Percentiles rank a stretch among this genome's conserved stretches.
Conservation (phyloP, 306 rosid genomes). For the Gastrolobium villosum region DNA sequence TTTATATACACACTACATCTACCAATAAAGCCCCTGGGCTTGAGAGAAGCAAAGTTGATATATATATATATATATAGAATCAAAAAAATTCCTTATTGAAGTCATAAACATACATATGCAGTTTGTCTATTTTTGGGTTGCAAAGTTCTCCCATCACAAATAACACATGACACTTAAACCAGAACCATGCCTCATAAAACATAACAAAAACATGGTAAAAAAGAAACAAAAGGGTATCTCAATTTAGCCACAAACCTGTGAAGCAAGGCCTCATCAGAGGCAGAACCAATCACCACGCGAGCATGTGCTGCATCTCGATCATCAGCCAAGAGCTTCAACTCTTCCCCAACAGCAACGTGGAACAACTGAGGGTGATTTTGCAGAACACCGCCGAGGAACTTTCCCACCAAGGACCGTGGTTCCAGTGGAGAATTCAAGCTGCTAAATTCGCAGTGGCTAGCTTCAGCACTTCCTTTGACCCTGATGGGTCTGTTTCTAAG, state of each 20-base stretch:
- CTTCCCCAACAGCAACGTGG: slow-evolving; percentile 75
- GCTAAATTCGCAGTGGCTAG: slow-evolving; percentile 55
- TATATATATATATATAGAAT: too few species aligned
- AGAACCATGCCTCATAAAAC: background rate
- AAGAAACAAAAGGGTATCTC: background rate
- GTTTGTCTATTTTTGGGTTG: background rate
- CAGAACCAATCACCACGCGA: slow-evolving; percentile 62
- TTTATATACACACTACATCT: too few species aligned
- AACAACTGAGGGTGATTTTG: slow-evolving; percentile 90
- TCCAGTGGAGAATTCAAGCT: slow-evolving; percentile 80
- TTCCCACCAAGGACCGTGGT: slow-evolving; percentile 71
- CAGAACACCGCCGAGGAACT: slow-evolving; percentile 68
- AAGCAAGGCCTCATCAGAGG: slow-evolving; percentile 74
- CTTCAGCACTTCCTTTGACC: slow-evolving; percentile 46
- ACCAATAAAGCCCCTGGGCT: too few species aligned
- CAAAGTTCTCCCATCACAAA: background rate
- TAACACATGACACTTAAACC: background rate
- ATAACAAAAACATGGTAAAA: background rate
- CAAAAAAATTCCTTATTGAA: too few species aligned
- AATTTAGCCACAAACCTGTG: slow-evolving; percentile 68
- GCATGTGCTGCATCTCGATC: slow-evolving; percentile 69
- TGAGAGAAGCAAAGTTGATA: too few species aligned
- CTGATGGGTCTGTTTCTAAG: background rate
- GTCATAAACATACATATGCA: background rate
- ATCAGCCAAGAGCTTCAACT: slow-evolving; percentile 72